These are phyloP conservation scores for Fusarium kyushuense DNA, from an alignment of 2,329 filamentous ascomycete genomes.

Conservation along the genomic window DNA sequence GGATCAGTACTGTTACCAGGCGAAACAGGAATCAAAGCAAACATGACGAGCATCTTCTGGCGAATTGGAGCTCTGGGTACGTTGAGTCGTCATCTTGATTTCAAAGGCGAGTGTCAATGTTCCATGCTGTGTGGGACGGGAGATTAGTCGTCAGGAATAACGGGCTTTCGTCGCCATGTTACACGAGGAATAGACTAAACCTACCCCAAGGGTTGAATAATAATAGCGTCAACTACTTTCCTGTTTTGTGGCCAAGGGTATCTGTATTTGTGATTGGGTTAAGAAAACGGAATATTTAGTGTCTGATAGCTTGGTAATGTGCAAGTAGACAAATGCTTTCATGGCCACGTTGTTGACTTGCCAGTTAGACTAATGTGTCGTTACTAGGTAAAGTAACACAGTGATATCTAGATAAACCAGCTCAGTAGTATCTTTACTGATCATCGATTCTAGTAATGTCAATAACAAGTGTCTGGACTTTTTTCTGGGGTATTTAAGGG, in stretches of 20 bases:
- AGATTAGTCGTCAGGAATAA: neutral
- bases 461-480: no score
- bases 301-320: no score
- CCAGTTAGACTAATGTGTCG: no score
- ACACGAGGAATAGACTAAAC: neutral
- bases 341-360: no score
- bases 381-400: no score
- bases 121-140: constrained; percentile 1
- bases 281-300: no score
- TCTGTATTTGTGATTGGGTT: neutral
- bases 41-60: constrained; percentile 21
- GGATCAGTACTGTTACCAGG: constrained; percentile 10
- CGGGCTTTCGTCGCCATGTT: neutral
- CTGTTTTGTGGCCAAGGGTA: neutral
- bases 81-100: constrained; percentile 6
- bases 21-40: constrained; percentile 14
- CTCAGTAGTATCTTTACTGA: no score
- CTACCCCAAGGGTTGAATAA: constrained; percentile 1
- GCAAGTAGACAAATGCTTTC: no score
- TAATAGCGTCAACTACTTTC: neutral
- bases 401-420: no score
- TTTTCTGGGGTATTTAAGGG: no score
- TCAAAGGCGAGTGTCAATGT: constrained; percentile 6
- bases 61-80: constrained; percentile 11
- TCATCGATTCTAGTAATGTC: no score